phyloP scores from a whole-genome alignment of 1,284 basidiomycete genomes.

The Marasmius fiardii region DNA sequence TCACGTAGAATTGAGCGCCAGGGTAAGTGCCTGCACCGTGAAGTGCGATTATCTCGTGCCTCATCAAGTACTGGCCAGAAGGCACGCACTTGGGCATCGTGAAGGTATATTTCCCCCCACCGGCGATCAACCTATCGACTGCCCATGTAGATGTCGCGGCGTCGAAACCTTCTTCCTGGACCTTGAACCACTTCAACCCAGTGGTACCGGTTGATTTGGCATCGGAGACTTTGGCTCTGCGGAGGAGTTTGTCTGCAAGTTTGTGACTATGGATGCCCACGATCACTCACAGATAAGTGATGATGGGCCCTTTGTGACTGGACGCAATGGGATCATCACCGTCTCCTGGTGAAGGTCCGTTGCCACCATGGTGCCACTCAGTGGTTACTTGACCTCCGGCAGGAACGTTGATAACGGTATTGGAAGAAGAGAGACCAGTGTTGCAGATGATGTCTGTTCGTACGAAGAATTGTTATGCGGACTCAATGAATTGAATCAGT shows the following conservation, averaged over 20 bases:
- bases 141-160: constrained; percentile 36
- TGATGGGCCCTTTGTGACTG: constrained; percentile 52
- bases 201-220: constrained; percentile 39
- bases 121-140: constrained; percentile 45
- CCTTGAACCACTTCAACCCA: constrained; percentile 41
- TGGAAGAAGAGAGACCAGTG: constrained; percentile 52
- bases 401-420: constrained; percentile 46
- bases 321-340: constrained; percentile 49
- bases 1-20: constrained; percentile 49
- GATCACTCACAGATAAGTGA: constrained; percentile 44
- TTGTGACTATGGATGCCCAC: too few species aligned
- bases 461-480: neutral
- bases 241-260: neutral
- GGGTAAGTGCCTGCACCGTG: constrained; percentile 35
- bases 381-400: constrained; percentile 48
- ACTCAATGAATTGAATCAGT: neutral
- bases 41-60: constrained; percentile 16
- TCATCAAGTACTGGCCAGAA: constrained; percentile 30
- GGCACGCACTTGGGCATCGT: constrained; percentile 46
- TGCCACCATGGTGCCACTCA: constrained; percentile 51
- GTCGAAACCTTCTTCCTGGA: constrained; percentile 40
- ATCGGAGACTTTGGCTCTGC: constrained; percentile 38
- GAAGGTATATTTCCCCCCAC: constrained; percentile 53
- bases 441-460: constrained; percentile 50
- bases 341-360: constrained; percentile 41